phyloP scores from a whole-genome alignment of 129 eudicot genomes.

The Scalesia atractyloides region DNA sequence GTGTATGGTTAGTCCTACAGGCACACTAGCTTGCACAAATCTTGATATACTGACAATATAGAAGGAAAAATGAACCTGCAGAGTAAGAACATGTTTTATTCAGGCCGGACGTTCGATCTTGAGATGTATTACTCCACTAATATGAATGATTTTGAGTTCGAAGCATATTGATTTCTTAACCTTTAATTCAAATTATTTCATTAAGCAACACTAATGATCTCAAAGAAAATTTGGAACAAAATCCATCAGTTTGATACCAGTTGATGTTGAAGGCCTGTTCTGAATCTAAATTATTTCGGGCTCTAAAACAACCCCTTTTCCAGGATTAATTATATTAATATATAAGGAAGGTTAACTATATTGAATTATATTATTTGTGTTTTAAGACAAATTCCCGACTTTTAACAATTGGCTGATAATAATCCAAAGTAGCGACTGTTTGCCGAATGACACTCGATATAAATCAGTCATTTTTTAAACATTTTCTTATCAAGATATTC shows the following conservation, averaged over 20 bases:
- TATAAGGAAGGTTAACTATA: too few relatives aligned
- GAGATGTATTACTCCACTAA: background rate
- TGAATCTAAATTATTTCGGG: background rate
- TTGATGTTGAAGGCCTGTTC: background rate
- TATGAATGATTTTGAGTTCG: background rate
- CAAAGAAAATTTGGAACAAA: background rate
- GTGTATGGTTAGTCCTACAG: conserved; percentile 1
- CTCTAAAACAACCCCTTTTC: too few relatives aligned
- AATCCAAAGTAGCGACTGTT: too few relatives aligned
- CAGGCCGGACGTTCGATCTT: background rate
- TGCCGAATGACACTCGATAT: too few relatives aligned
- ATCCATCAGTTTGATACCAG: background rate
- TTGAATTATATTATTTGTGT: too few relatives aligned
- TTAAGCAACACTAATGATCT: background rate
- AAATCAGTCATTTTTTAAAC: background rate
- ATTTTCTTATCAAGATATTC: background rate
- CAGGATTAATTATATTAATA: too few relatives aligned
- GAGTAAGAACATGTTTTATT: background rate
- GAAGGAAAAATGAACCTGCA: background rate
- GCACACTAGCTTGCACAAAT: background rate
- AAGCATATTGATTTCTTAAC: background rate
- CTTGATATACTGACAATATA: background rate
- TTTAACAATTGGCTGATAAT: too few relatives aligned
- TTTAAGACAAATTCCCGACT: too few relatives aligned
- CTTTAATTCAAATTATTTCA: background rate